Conservation (phyloP, 2,329 filamentous ascomycete species). For the Elsinoe australis region DNA sequence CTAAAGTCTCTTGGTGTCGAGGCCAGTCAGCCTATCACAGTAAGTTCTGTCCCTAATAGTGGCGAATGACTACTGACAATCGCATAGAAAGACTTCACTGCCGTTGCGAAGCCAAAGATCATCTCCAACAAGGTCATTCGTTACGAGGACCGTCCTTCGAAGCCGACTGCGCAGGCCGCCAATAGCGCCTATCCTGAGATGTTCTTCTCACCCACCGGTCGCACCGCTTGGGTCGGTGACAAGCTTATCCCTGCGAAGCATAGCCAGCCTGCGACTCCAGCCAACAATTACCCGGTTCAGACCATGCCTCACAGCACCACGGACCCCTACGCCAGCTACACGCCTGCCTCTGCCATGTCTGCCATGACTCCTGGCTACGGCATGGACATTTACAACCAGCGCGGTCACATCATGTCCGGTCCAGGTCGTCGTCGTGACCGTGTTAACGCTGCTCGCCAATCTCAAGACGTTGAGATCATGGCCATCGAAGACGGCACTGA, state of each 20-base stretch:
- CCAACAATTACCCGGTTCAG: no score
- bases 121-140: no score
- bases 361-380: not conserved
- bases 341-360: not conserved
- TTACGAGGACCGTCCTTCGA: no score
- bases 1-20: not conserved
- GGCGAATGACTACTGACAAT: not conserved
- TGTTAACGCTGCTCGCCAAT: constrained; percentile 29
- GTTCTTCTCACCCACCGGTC: constrained; percentile 22
- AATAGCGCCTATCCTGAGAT: no score
- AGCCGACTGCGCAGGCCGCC: no score
- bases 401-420: constrained; percentile 1
- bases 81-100: not conserved
- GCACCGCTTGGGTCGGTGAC: constrained; percentile 23
- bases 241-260: not conserved
- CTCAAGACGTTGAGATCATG: constrained; percentile 28
- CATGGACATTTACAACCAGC: not conserved
- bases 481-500: constrained; percentile 39
- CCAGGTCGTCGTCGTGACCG: constrained; percentile 22
- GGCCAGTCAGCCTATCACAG: not conserved
- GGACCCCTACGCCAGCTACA: constrained; percentile 10
- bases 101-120: not conserved
- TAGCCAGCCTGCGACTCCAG: not conserved
- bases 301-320: no score
- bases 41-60: not conserved